Evolutionary conservation across 805 yeast genomes (phyloP).

Genomic region (Yarrowia sp.): DNA sequence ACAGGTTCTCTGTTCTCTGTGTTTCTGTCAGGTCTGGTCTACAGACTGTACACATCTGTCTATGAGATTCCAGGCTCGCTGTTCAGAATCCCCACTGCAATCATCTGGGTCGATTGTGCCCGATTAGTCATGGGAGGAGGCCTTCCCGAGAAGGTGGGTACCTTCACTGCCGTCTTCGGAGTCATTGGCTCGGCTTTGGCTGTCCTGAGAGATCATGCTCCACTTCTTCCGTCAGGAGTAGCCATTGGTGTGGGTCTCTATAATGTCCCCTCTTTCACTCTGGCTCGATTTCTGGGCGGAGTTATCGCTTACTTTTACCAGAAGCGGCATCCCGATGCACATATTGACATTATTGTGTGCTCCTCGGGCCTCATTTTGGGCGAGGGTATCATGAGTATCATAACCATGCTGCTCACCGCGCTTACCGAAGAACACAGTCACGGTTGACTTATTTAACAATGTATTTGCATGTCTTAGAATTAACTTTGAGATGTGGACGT

Average conservation of each 20-base stretch:
- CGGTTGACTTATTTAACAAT: neutral
- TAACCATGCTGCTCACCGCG: conserved; percentile 74
- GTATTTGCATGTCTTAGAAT: neutral
- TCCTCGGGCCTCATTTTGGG: conserved; percentile 92
- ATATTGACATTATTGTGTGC: conserved; percentile 75
- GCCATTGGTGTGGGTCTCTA: conserved; percentile 97
- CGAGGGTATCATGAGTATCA: conserved; percentile 83
- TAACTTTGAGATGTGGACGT: too few species aligned
- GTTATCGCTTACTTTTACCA: conserved; percentile 46
- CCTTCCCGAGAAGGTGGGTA: conserved; percentile 71
- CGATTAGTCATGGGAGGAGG: conserved; percentile 87
- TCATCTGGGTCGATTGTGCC: conserved; percentile 95
- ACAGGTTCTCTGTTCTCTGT: conserved; percentile 86
- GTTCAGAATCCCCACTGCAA: conserved; percentile 90
- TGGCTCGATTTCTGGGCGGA: conserved; percentile 93
- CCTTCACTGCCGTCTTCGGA: conserved; percentile 68
- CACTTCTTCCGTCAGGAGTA: conserved; percentile 84
- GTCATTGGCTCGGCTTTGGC: conserved; percentile 46
- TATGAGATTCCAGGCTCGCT: conserved; percentile 80
- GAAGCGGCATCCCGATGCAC: conserved; percentile 41
- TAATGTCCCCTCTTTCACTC: conserved; percentile 87
- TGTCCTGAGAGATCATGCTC: conserved; percentile 47
- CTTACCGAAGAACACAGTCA: neutral
- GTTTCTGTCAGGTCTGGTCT: conserved; percentile 73
- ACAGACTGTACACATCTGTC: conserved; percentile 72